Percentiles rank a stretch among this genome's conserved stretches.
These are phyloP conservation scores for Erysimum cheiri DNA, from an alignment of 441 rosid species.

Conservation along the genomic window DNA sequence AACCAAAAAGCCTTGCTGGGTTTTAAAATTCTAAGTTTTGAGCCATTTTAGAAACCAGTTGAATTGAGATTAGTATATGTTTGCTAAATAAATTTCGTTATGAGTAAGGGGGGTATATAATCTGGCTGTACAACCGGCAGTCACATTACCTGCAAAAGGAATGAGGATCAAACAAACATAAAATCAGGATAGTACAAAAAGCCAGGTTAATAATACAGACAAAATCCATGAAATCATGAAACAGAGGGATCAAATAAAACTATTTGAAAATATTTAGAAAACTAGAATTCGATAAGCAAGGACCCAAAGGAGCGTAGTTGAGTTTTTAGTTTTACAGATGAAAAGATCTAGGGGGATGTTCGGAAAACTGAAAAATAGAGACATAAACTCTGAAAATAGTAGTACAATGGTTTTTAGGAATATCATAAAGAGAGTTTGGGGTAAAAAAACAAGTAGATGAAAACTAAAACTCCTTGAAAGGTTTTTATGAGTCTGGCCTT, in stretches of 20 bases:
- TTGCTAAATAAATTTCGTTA: background rate
- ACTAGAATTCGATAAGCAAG: conserved; percentile 22
- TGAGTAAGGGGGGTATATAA: background rate
- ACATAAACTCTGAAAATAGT: conserved; percentile 43
- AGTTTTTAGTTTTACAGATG: conserved; percentile 39
- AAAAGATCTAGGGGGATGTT: conserved; percentile 33
- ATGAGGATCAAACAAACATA: conserved; percentile 17
- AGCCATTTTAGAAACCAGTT: background rate
- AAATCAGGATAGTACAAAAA: conserved; percentile 3
- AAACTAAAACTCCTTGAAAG: conserved; percentile 42
- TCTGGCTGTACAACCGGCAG: conserved; percentile 16
- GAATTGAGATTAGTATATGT: conserved; percentile 5
- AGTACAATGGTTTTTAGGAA: conserved; percentile 44
- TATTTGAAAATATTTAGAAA: conserved; percentile 8
- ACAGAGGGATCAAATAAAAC: conserved; percentile 28
- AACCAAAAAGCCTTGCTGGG: background rate
- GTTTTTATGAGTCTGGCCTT: conserved; percentile 58
- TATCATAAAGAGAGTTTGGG: conserved; percentile 34
- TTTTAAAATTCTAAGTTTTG: conserved; percentile 13
- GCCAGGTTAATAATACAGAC: background rate
- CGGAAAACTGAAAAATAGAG: conserved; percentile 39
- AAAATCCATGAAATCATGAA: conserved; percentile 17
- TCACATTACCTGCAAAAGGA: conserved; percentile 31
- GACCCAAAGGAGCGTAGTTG: conserved; percentile 10
- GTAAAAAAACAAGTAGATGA: conserved; percentile 33